Percentiles rank a stretch among this genome's conserved stretches.
Conservation (phyloP, 352 stramenopile species). For the Globisporangium acanthophoron region DNA sequence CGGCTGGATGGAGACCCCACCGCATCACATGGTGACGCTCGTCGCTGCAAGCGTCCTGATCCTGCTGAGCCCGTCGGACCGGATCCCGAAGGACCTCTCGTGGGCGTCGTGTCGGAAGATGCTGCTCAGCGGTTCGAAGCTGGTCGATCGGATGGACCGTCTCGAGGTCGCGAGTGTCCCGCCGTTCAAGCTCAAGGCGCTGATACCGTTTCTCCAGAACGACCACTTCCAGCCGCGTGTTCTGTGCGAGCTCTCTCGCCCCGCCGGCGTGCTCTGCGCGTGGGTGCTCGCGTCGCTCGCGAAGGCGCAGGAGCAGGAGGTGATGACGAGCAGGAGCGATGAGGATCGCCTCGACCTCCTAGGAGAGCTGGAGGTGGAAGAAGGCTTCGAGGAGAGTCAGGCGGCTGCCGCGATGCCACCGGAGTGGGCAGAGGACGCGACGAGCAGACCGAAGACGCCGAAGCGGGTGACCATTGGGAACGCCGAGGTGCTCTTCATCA, state of each 20-base stretch:
- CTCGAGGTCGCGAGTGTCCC: constrained; percentile 38
- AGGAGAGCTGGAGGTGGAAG: constrained; percentile 52
- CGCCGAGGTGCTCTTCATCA: constrained; percentile 65
- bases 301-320: constrained; percentile 31
- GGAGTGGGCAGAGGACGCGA: neutral
- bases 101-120: constrained; percentile 67
- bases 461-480: constrained; percentile 66
- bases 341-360: constrained; percentile 48
- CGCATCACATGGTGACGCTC: constrained; percentile 58
- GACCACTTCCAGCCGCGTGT: constrained; percentile 65
- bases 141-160: constrained; percentile 40
- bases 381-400: constrained; percentile 20
- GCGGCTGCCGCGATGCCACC: neutral
- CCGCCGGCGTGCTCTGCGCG: constrained; percentile 51
- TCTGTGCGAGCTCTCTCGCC: constrained; percentile 40
- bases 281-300: constrained; percentile 53
- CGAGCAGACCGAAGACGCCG: constrained; percentile 19
- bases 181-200: constrained; percentile 69
- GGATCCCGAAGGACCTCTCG: constrained; percentile 64
- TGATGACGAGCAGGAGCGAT: constrained; percentile 22
- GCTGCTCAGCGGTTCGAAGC: constrained; percentile 34
- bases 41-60: constrained; percentile 62
- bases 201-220: constrained; percentile 67
- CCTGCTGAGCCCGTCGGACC: constrained; percentile 59
- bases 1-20: constrained; percentile 29